A percentile compares a stretch with the other conserved stretches of the same genome.
Evolutionary conservation across 1,284 basidiomycete species (phyloP).

Genomic region (Tylopilus sp.): DNA sequence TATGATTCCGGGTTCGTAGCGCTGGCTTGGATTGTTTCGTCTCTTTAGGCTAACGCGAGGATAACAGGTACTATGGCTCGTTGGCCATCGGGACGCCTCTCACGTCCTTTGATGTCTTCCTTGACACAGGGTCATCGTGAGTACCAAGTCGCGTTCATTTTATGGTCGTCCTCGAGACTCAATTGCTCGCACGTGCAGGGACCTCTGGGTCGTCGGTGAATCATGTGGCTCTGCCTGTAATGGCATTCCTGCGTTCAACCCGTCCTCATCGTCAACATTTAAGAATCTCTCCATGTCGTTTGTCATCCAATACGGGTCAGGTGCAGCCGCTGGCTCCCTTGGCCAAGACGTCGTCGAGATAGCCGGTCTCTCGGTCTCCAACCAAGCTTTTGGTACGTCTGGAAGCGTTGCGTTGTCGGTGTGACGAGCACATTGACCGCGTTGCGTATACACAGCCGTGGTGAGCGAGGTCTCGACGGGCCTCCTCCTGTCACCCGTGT

Average conservation of each 20-base stretch:
- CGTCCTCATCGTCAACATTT: conserved; percentile 29
- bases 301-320: conserved; percentile 23
- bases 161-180: background rate
- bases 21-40: background rate
- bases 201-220: conserved; percentile 24
- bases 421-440: background rate
- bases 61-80: conserved; percentile 38
- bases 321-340: conserved; percentile 31
- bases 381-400: conserved; percentile 40
- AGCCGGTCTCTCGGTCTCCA: conserved; percentile 41
- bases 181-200: conserved; percentile 13
- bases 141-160: conserved; percentile 6
- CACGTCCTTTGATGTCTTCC: conserved; percentile 36
- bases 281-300: conserved; percentile 22
- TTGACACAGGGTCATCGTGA: conserved; percentile 58
- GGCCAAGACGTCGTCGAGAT: conserved; percentile 41
- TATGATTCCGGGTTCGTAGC: conserved; percentile 27
- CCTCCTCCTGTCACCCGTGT: conserved; percentile 22
- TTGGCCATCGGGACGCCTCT: conserved; percentile 41
- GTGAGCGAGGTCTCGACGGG: conserved; percentile 12
- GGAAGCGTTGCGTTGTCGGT: background rate
- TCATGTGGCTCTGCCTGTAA: conserved; percentile 19
- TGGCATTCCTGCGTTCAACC: conserved; percentile 10
- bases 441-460: conserved; percentile 20
- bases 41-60: conserved; percentile 3